Base-by-base conservation (phyloP, 2,329 filamentous ascomycete genomes). In the Helicocarpus griseus region DNA sequence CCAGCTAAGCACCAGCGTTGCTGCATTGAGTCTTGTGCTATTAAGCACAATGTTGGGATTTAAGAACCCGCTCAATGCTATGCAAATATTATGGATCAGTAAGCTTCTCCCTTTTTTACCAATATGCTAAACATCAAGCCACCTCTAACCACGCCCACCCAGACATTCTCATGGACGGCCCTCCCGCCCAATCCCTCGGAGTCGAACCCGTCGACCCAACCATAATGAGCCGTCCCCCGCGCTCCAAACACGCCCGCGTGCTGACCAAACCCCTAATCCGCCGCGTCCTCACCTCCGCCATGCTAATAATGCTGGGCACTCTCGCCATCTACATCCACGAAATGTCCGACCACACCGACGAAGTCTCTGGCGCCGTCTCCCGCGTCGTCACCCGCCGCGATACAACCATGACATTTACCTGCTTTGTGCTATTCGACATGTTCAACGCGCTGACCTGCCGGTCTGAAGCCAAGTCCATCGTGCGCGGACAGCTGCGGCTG, bases 41-140 rank as follows among this genome's bases (percentile, higher is more conserved):
- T 71, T 98, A 62, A 96, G 90, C 75, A 96, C 89, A 28, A 86
- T 88, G 60, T 79, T 96, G 55, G 93, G 93, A 36, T 93, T 94
- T 73, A 90, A 89, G 71, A 95, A 93, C 65, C 94, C 93, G 43
- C 77, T 98, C 54, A 98, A 98, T 67, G 89, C 93, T 47, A 98
- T 98, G 93, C 93, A 98, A 73, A 98, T 98, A 73, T 79, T 98
- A 39, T 98, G 93, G 93, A 98, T 98, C 64, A 98, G 91, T 96
- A 74, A 74, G 89, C 21, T 44, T 17, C 21, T 80, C 11, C 5
- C 46, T 43, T 33, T 45, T 22, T 28, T 41, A n/a, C 39, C n/a
- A 28, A 19, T n/a, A 49, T 47, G 17, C 28, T 38, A 44, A 14
- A 39, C 28, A 36, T 19, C 33, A 35, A 17, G 28, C 29, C 19